phyloP scores from a whole-genome alignment of 768 basidiomycete species.

The Tricholoma sp. region DNA sequence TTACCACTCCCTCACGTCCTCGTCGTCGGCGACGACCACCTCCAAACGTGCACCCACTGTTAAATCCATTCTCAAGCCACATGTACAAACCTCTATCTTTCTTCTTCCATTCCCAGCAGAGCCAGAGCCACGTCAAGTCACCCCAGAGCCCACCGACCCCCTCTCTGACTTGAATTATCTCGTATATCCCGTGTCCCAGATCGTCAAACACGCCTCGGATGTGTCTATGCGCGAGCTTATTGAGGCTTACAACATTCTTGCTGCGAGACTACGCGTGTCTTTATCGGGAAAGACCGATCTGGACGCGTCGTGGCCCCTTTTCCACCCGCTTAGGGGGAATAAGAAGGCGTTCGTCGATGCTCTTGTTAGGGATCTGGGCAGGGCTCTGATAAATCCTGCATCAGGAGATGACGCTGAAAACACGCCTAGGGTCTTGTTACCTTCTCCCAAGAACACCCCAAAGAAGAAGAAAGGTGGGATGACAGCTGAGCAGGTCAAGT shows the following conservation, averaged over 20 bases:
- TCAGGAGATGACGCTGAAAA: slow-evolving; percentile 15
- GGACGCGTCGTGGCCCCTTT: slow-evolving; percentile 65
- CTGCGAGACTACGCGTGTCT: slow-evolving; percentile 53
- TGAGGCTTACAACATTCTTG: slow-evolving; percentile 69
- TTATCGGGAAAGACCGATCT: slow-evolving; percentile 42
- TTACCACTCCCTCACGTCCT: slow-evolving; percentile 34
- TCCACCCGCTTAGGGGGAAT: slow-evolving; percentile 62
- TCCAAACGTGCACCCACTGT: slow-evolving; percentile 38
- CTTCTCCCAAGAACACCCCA: slow-evolving; percentile 69
- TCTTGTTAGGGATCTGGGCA: slow-evolving; percentile 62
- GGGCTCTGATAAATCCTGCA: slow-evolving; percentile 58
- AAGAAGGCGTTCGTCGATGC: slow-evolving; percentile 46
- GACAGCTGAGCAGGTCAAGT: slow-evolving; percentile 72
- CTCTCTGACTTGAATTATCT: slow-evolving; percentile 61
- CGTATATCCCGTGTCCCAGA: slow-evolving; percentile 54
- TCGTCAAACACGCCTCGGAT: slow-evolving; percentile 38
- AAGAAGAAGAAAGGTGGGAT: slow-evolving; percentile 62
- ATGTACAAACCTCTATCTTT: slow-evolving; percentile 28
- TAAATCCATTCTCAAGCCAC: slow-evolving; percentile 73
- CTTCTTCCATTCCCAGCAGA: slow-evolving; percentile 26
- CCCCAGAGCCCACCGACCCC: slow-evolving; percentile 74
- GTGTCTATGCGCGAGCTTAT: slow-evolving; percentile 54
- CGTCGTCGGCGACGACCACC: slow-evolving; percentile 26
- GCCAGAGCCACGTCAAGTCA: slow-evolving; percentile 50
- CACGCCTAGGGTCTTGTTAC: slow-evolving; percentile 34